phyloP scores from a whole-genome alignment of 305 asterid species.

The Fraxinus albicans region DNA sequence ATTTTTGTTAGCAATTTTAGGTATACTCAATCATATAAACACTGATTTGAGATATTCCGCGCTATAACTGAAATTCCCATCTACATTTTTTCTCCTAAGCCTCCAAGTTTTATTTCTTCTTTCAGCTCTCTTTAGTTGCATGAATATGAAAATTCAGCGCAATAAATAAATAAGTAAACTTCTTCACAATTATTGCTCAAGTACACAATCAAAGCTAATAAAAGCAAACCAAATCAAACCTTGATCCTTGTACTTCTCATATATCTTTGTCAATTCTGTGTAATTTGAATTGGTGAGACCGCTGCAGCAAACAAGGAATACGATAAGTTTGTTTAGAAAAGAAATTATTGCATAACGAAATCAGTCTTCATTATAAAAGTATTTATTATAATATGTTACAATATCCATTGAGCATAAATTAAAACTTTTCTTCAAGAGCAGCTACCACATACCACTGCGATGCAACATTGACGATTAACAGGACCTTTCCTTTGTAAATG shows the following conservation, averaged over 20 bases:
- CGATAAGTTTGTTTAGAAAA: background rate
- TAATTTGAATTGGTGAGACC: constrained; percentile 81
- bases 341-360: too few species aligned
- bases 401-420: too few species aligned
- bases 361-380: background rate
- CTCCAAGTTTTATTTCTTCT: background rate
- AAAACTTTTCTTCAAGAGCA: too few species aligned
- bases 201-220: background rate
- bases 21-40: background rate
- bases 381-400: background rate
- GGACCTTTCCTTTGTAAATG: constrained; percentile 48
- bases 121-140: background rate
- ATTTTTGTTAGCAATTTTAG: too few species aligned
- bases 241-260: constrained; percentile 75
- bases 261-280: constrained; percentile 65
- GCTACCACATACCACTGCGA: constrained; percentile 46
- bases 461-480: constrained; percentile 62
- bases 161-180: background rate
- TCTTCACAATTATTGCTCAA: background rate
- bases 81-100: background rate
- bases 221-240: constrained; percentile 40
- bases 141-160: background rate
- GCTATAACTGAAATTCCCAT: background rate
- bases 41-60: background rate
- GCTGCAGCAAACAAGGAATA: constrained; percentile 39